These are phyloP conservation scores for Hordeum pubiflorum DNA, from an alignment of 202 grass and related monocot species.

Conservation along the genomic window DNA sequence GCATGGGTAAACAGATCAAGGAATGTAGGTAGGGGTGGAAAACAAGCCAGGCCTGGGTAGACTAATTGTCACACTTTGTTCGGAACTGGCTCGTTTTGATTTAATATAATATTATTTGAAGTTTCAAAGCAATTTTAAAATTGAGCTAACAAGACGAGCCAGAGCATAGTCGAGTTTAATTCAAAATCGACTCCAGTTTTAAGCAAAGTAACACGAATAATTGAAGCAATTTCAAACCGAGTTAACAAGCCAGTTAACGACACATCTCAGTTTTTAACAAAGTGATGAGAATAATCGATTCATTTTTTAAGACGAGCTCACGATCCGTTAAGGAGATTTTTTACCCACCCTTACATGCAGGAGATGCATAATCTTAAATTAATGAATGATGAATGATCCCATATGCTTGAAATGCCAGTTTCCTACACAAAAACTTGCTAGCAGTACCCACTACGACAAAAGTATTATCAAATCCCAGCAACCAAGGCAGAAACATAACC, in stretches of 20 bases:
- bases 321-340: background rate
- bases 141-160: no score
- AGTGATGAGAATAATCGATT: background rate
- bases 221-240: background rate
- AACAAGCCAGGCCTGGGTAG: background rate
- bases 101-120: no score
- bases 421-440: background rate
- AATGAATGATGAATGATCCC: background rate
- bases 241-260: background rate
- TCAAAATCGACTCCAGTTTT: no score
- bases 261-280: background rate
- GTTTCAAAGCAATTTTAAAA: no score
- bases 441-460: background rate
- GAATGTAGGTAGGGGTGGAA: background rate
- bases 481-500: background rate
- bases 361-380: slow-evolving; percentile 1
- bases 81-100: background rate
- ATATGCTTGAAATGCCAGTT: background rate
- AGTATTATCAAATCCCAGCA: background rate
- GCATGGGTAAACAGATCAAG: background rate
- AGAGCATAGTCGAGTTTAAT: no score
- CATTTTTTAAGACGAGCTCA: background rate
- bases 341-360: background rate
- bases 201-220: no score
- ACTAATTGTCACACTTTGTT: background rate